These are phyloP conservation scores for Tetrapisispora namnaoensis DNA, from an alignment of 805 yeast genomes.

Conservation along the genomic window DNA sequence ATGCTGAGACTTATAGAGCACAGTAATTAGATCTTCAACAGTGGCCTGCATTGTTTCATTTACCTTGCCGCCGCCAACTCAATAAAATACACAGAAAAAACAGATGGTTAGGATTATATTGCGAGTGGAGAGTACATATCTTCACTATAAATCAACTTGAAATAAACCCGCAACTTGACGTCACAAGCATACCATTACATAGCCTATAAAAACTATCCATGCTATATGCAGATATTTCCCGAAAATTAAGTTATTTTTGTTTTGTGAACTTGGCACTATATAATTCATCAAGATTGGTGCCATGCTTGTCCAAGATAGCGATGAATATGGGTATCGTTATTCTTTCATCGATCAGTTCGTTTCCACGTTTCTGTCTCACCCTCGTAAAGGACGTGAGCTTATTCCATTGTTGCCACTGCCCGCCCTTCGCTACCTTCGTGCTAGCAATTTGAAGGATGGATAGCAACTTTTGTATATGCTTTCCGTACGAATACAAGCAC, in stretches of 20 bases:
- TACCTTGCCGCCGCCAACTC: too few species aligned
- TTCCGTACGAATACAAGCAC: slow-evolving; percentile 15
- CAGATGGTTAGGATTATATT: too few species aligned
- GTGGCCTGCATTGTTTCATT: too few species aligned
- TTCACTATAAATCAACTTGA: too few species aligned
- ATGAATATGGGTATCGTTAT: not conserved
- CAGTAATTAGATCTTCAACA: too few species aligned
- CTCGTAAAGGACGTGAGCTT: slow-evolving; percentile 4
- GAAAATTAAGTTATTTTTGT: not conserved
- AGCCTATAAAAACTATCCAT: too few species aligned
- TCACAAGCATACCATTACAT: too few species aligned
- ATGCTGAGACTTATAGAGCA: too few species aligned
- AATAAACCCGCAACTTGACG: too few species aligned
- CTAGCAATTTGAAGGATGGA: slow-evolving; percentile 16
- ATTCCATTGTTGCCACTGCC: slow-evolving; percentile 12
- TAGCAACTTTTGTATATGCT: slow-evolving; percentile 19
- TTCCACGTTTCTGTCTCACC: not conserved
- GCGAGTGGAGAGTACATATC: too few species aligned
- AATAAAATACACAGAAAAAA: too few species aligned
- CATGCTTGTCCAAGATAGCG: not conserved
- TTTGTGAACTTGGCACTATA: not conserved
- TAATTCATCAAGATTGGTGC: not conserved
- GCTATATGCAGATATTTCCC: too few species aligned
- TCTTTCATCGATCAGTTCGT: not conserved
- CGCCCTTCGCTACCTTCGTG: not conserved